Base-by-base conservation (phyloP, 2,329 filamentous ascomycete genomes). In the Celoporthe dispersa region DNA sequence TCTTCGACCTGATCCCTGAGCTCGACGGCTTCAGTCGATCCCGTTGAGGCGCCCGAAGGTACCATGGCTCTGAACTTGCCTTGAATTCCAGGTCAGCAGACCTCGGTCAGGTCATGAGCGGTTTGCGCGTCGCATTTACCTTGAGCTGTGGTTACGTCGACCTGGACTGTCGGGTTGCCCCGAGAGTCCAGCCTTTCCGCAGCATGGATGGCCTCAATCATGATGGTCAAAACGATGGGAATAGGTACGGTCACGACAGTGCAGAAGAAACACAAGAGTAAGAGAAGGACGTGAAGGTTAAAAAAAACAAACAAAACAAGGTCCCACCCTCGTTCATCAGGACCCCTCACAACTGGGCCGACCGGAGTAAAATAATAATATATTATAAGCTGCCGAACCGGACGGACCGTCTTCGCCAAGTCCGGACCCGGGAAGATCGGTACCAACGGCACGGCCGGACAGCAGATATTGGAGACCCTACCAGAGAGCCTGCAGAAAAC, bases 1-100 rank as follows among this genome's bases (percentile, higher is more conserved):
- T 80, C 78, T 78, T 84, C 83, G 79, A 86, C 83, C 63, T 81
- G 81, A 78, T 88, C 86, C 22, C 79, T 74, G 3, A 79, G 74
- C 73, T 81, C 79, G 64, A 78, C 70, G 1, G 79, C 79, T 73
- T 80, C 79, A 66, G 79, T 75, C 22, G 71, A 69, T 4, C 78
- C 79, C n/a, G 73, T 79, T 16, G 77, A 79, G 19, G 78, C 78
- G 1, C 79, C 79, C 7, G 79, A 80, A 0, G 78, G 78, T 28
- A 80, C 78, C 19, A 79, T 65, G 4, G 78, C 76, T 28, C 69
- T 69, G 73, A 79, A 80, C 19, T 44, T 76, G 0, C 78, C 79
- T 79, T 16, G 35, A 1, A 7, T 6, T 28, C 9, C 7, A 61
- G 25, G 61, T 53, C 61, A 57, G 65, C n/a, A 31, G 57, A 9